Evolutionary conservation across 1,284 basidiomycete genomes (phyloP).

Genomic region (Moesziomyces antarcticus): DNA sequence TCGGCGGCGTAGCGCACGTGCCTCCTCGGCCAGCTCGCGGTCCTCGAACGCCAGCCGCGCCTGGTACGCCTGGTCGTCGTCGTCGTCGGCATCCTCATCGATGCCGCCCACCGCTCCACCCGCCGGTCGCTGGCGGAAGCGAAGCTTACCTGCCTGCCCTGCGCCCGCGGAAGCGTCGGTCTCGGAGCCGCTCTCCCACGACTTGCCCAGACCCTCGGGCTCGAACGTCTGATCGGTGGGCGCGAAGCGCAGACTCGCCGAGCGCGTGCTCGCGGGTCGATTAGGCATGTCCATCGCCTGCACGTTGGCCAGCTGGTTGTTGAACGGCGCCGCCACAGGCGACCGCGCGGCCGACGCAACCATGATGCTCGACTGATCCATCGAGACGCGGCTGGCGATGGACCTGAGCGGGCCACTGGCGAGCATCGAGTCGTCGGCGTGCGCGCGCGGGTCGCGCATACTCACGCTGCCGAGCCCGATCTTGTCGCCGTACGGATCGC

Average conservation of each 20-base stretch:
- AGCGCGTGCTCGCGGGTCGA: slow-evolving; percentile 40
- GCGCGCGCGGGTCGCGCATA: slow-evolving; percentile 40
- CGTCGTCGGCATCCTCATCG: slow-evolving; percentile 19
- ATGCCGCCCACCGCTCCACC: slow-evolving; percentile 1
- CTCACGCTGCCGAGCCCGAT: slow-evolving; percentile 56
- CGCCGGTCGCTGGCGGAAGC: background rate
- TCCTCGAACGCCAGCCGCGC: slow-evolving; percentile 73
- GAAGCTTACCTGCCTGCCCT: slow-evolving; percentile 22
- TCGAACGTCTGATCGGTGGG: slow-evolving; percentile 35
- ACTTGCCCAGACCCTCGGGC: slow-evolving; percentile 24
- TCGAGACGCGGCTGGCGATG: slow-evolving; percentile 35
- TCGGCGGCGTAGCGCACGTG: slow-evolving; percentile 74
- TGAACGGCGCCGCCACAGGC: slow-evolving; percentile 25
- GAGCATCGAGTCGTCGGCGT: slow-evolving; percentile 32
- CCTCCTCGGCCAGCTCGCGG: slow-evolving; percentile 84
- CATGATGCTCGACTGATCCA: slow-evolving; percentile 46
- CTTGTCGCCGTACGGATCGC: slow-evolving; percentile 74
- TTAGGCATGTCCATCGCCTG: slow-evolving; percentile 33
- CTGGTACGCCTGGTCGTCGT: slow-evolving; percentile 34
- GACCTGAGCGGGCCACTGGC: slow-evolving; percentile 29
- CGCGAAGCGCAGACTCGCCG: slow-evolving; percentile 53
- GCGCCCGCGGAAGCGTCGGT: slow-evolving; percentile 9
- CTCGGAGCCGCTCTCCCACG: slow-evolving; percentile 33
- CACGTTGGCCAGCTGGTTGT: slow-evolving; percentile 28
- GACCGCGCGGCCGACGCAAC: slow-evolving; percentile 14